Evolutionary conservation across 345 rosid species (phyloP), one percentile per base, ranked within the genome.

Genomic region (Hibiscus tridactylites): DNA sequence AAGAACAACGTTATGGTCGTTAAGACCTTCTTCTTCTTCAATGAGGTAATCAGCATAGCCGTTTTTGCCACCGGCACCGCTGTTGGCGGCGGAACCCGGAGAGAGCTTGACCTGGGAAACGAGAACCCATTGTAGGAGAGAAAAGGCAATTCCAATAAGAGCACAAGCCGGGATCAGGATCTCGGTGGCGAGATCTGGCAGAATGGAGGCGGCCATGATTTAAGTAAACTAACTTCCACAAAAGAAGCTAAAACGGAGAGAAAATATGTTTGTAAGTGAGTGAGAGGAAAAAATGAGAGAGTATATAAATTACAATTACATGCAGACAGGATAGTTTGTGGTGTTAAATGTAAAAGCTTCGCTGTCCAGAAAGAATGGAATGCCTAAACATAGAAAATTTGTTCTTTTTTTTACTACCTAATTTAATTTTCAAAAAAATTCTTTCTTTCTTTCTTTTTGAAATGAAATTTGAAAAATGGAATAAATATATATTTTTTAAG

Each of bases 11-110:
- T 77, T 84, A 70, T 90, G 91, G 79, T 92, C 97, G 73, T 92
- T 89, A 29, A 95, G 78, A 15, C 90, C 94, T 75, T 95, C 99
- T 70, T 92, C 99, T 76, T 95, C 99, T 74, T 92, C 99, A 61
- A 95, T 95, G 21, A 95, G 88, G 65, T 79, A 90, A 60, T 94
- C 96, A 9, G 21, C 24, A 72, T 82, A 76, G 0, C 90, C 95
- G 31, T 85, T 88, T 78, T 87, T 90, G 28, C 74, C 59, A 31
- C 44, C 76, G 9, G 72, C 81, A 39, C 78, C 74, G 72, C 65
- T 78, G 8, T 39, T 62, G 3, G 68, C 29, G 35, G 68, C 11
- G 8, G 76, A 35, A 4, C 71, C 81, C 0, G 88, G 82, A 2
- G 85, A 75, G 68, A 94, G 75, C 84, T 87, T 88, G 35, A 91